Base-by-base conservation (phyloP, 148 eudicot species). In the Dianthus caryophyllus region DNA sequence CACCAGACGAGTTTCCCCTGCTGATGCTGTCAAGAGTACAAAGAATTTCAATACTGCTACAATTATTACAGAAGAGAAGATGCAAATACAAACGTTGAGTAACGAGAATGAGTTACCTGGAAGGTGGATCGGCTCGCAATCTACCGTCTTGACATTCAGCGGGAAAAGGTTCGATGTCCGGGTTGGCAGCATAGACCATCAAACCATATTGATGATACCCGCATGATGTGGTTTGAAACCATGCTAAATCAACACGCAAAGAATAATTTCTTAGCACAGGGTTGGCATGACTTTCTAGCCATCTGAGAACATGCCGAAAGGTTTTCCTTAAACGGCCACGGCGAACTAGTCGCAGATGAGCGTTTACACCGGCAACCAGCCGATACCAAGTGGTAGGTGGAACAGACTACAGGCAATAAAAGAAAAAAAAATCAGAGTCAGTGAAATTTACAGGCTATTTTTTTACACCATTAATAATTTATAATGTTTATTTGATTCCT, bases 341-440 rank as follows among this genome's bases (percentile, higher is more conserved):
- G 27, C 96, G 84, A 54, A 85, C 99, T 65, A 88, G 72, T 36
- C 97, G 97, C 59, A 95, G 82, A 66, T 90, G 92, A 46, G 96
- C 99, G 77, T 95, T 95, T 69, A 95, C 77, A 64, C 99, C 99
- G 71, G 99, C 97, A 73, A 95, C 97, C 68, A 95, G 73, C n/a
- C 97, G 90, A 56, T 86, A 90, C 99, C 99, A 95, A 71, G 99
- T 85, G 54, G 99, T 88, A 17, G 99, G 97, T 9, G 96, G 93
- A 54, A 84, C 83, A 74, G 89, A 75, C 99, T 95, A 87, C 26
- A 53, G 59, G 2, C 36, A 68, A 68, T 61, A 22, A 39, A 48
- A 77, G 26, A 65, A 22, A 39, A 48, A 77, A 31, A 46, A 17
- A 66, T 9, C 1, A 53, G 10, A 44, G 63, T 69, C 20, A 58